phyloP scores from a whole-genome alignment of 441 rosid genomes.

The Aquilaria agallochum region DNA sequence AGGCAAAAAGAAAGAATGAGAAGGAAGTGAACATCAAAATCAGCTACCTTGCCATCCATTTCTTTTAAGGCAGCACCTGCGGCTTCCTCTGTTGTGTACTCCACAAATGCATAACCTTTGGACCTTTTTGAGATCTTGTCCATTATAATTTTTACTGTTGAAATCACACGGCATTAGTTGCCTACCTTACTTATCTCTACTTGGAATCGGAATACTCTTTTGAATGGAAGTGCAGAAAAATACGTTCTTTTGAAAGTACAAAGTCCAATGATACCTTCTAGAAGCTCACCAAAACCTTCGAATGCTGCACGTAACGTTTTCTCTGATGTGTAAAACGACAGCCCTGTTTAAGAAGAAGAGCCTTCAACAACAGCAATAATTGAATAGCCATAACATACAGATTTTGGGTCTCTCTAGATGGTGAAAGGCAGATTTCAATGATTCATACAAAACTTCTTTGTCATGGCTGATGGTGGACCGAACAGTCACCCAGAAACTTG shows the following conservation, averaged over 20 bases:
- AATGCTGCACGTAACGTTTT: conserved; percentile 87
- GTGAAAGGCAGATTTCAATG: too few species aligned
- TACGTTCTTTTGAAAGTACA: not conserved
- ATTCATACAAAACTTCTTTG: too few species aligned
- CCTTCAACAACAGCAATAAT: conserved; percentile 4
- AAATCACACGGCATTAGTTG: conserved; percentile 8
- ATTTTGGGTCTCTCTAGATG: not conserved
- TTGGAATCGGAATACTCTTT: too few species aligned
- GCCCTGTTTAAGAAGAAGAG: conserved; percentile 35
- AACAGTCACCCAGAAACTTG: too few species aligned
- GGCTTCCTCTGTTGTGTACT: conserved; percentile 90
- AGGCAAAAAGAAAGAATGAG: too few species aligned
- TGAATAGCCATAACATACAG: not conserved
- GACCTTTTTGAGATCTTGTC: conserved; percentile 98
- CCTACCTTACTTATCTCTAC: not conserved
- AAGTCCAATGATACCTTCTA: conserved; percentile 49
- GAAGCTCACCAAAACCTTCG: conserved; percentile 88
- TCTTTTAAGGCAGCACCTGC: conserved; percentile 82
- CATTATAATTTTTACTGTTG: conserved; percentile 84
- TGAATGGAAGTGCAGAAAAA: not conserved
- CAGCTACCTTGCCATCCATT: conserved; percentile 89
- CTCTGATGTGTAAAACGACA: conserved; percentile 96
- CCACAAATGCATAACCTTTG: conserved; percentile 86
- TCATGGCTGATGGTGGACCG: too few species aligned
- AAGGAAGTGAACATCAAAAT: not conserved